Percentiles rank a stretch among this genome's conserved stretches.
phyloP scores from a whole-genome alignment of 2,329 filamentous ascomycete species.

The Chaetomium sp. region DNA sequence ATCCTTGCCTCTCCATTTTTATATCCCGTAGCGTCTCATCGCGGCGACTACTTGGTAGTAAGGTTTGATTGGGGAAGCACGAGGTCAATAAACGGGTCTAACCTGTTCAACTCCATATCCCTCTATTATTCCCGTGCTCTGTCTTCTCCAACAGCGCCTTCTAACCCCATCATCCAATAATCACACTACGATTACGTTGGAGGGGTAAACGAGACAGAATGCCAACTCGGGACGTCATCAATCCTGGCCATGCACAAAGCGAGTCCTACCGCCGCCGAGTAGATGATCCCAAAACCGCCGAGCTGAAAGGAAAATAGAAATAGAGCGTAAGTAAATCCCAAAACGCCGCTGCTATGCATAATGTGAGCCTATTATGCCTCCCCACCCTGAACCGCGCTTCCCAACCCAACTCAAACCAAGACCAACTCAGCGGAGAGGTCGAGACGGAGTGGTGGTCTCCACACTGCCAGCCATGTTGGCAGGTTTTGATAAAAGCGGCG shows the following conservation, averaged over 20 bases:
- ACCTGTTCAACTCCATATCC: not conserved
- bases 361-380: constrained; percentile 11
- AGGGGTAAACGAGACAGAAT: not conserved
- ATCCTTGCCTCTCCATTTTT: not conserved
- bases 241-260: constrained; percentile 1
- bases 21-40: not conserved
- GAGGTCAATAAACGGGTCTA: not conserved
- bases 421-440: not conserved
- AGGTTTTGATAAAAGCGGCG: not conserved
- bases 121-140: not conserved
- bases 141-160: not conserved
- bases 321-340: constrained; percentile 16
- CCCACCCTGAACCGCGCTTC: not conserved
- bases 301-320: not conserved
- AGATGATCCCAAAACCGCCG: not conserved
- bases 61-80: not conserved
- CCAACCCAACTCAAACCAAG: not conserved
- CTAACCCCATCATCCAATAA: constrained; percentile 1
- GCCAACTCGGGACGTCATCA: not conserved
- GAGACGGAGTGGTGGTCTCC: not conserved
- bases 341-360: constrained; percentile 32
- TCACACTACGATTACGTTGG: not conserved
- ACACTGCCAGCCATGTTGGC: not conserved
- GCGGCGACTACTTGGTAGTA: no score
- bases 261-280: not conserved